These are phyloP conservation scores for Mangifera indica DNA, from an alignment of 345 rosid species.

Conservation along the genomic window DNA sequence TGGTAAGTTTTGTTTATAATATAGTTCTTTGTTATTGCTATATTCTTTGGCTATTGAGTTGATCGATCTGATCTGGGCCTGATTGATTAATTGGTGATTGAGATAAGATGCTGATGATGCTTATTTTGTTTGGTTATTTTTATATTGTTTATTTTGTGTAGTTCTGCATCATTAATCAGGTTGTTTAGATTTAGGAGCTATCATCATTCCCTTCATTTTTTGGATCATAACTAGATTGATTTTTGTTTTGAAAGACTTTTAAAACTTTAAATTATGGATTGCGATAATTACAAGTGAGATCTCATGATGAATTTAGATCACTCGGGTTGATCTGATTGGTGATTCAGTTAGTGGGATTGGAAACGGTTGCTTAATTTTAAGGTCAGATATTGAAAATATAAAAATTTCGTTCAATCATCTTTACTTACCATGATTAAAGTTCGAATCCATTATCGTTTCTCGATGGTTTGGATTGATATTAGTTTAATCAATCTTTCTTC, in stretches of 20 bases:
- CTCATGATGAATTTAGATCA: conserved; percentile 33
- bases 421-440: not conserved
- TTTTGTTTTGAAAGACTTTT: not conserved
- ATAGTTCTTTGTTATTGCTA: not conserved
- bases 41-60: not conserved
- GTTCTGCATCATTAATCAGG: conserved; percentile 9
- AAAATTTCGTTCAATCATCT: not conserved
- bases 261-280: conserved; percentile 16
- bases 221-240: conserved; percentile 10
- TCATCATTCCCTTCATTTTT: not conserved
- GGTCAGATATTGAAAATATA: not conserved
- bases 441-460: not conserved
- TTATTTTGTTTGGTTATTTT: conserved; percentile 4
- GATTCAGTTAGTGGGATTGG: conserved; percentile 13
- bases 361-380: conserved; percentile 1
- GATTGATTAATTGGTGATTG: conserved; percentile 13
- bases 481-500: not conserved
- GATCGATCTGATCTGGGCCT: conserved; percentile 53
- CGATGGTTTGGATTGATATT: not conserved
- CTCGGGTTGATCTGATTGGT: conserved; percentile 35
- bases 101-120: conserved; percentile 2
- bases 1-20: conserved; percentile 41
- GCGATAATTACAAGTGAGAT: conserved; percentile 27
- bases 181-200: conserved; percentile 8
- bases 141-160: conserved; percentile 1